Percentiles rank a stretch among this genome's conserved stretches.
phyloP scores from a whole-genome alignment of 371 early-diverging fungal species.

The Vairimorpha ceranae region DNA sequence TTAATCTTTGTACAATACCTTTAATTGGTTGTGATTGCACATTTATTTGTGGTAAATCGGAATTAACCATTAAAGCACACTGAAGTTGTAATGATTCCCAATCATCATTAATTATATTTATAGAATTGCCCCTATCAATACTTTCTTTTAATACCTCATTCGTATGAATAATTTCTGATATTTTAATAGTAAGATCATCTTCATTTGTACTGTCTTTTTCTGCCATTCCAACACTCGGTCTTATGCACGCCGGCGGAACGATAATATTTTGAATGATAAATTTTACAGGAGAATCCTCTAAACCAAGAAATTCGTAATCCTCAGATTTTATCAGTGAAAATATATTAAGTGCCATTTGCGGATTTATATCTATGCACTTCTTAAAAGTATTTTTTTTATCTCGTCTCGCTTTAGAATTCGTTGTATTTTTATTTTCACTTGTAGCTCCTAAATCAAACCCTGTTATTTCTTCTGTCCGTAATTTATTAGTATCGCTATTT shows the following conservation, averaged over 20 bases:
- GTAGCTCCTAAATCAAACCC: slow-evolving; percentile 69
- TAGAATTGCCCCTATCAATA: slow-evolving; percentile 72
- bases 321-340: slow-evolving; percentile 74
- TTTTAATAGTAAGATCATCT: slow-evolving; percentile 93
- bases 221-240: slow-evolving; percentile 89
- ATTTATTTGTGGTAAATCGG: slow-evolving; percentile 71
- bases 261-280: slow-evolving; percentile 64
- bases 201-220: slow-evolving; percentile 76
- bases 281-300: slow-evolving; percentile 28
- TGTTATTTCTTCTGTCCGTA: slow-evolving; percentile 65
- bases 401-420: slow-evolving; percentile 71
- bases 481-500: not conserved
- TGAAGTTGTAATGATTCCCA: slow-evolving; percentile 94
- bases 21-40: slow-evolving; percentile 65
- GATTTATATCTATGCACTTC: slow-evolving; percentile 77
- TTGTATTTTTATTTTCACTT: slow-evolving; percentile 69
- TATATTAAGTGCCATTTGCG: slow-evolving; percentile 73
- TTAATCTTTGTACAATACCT: slow-evolving; percentile 89
- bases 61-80: slow-evolving; percentile 87
- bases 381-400: slow-evolving; percentile 34
- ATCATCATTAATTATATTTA: slow-evolving; percentile 70
- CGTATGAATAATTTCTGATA: slow-evolving; percentile 85
- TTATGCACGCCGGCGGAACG: slow-evolving; percentile 89
- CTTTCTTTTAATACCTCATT: slow-evolving; percentile 77
- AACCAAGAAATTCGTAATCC: slow-evolving; percentile 44